Evolutionary conservation across 2,329 filamentous ascomycete genomes (phyloP).

Genomic region (Aspergillus fischeri): DNA sequence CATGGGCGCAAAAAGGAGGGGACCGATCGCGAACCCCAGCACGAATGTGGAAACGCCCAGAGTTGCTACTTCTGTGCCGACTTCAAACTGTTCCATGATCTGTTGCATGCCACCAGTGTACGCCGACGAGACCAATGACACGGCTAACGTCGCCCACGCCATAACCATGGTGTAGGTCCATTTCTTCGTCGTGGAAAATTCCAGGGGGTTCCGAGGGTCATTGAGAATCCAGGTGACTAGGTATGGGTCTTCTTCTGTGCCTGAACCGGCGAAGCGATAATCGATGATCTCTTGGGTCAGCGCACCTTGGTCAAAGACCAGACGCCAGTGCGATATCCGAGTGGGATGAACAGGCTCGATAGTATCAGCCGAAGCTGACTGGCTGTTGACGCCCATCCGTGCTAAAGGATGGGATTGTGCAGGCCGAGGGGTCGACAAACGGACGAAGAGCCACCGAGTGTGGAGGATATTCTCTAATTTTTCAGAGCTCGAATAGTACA

Average conservation of each 20-base stretch:
- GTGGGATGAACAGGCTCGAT: slow-evolving; percentile 10
- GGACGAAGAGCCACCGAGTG: background rate
- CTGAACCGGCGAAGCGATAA: slow-evolving; percentile 55
- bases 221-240: slow-evolving; percentile 63
- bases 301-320: slow-evolving; percentile 56
- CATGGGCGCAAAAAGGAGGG: slow-evolving; percentile 42
- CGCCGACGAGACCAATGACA: slow-evolving; percentile 41
- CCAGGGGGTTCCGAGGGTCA: slow-evolving; percentile 52
- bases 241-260: slow-evolving; percentile 64
- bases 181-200: slow-evolving; percentile 32
- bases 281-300: slow-evolving; percentile 56
- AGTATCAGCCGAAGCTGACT: background rate
- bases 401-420: background rate
- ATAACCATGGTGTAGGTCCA: slow-evolving; percentile 38
- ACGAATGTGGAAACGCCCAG: slow-evolving; percentile 45
- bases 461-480: background rate
- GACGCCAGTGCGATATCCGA: slow-evolving; percentile 39
- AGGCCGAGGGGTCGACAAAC: background rate
- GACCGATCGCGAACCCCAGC: slow-evolving; percentile 44
- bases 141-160: slow-evolving; percentile 39
- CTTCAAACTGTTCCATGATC: slow-evolving; percentile 33
- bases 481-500: background rate
- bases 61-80: slow-evolving; percentile 36
- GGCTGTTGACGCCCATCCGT: background rate
- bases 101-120: slow-evolving; percentile 38